Conservation (phyloP, 495 filamentous ascomycete species). For the Penicillium crystallinum region DNA sequence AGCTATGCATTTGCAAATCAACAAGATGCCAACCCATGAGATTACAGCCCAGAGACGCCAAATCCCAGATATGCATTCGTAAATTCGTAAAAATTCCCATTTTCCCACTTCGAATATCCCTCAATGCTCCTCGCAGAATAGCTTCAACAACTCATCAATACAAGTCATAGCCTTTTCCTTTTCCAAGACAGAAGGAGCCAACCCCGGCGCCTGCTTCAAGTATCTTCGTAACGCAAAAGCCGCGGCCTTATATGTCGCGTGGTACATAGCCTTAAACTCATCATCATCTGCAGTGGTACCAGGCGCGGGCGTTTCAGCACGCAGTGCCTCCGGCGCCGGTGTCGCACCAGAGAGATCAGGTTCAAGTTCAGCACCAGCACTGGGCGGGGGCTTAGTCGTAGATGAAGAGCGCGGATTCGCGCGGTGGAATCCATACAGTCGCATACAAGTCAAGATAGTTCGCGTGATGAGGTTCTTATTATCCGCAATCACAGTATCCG, state of each 20-base stretch:
- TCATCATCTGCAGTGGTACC: constrained; percentile 41
- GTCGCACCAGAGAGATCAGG: constrained; percentile 7
- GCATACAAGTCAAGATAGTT: constrained; percentile 58
- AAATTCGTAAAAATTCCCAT: constrained; percentile 12
- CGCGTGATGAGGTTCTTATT: constrained; percentile 42
- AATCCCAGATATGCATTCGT: constrained; percentile 9
- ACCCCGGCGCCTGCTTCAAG: constrained; percentile 26
- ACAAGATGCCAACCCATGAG: not conserved
- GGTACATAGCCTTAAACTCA: constrained; percentile 62
- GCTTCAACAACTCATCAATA: constrained; percentile 41
- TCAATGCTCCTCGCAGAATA: constrained; percentile 44
- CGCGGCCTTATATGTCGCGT: constrained; percentile 58
- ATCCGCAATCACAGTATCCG: constrained; percentile 35
- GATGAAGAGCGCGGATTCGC: constrained; percentile 22
- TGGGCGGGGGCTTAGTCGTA: constrained; percentile 8
- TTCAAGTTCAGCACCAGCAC: constrained; percentile 14
- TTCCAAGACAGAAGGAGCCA: constrained; percentile 26
- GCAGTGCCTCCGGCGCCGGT: constrained; percentile 10
- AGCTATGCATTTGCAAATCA: constrained; percentile 10
- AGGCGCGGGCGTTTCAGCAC: constrained; percentile 20
- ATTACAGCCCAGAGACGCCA: not conserved
- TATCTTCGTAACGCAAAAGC: constrained; percentile 53
- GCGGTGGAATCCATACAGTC: constrained; percentile 56
- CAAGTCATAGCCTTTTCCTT: constrained; percentile 43
- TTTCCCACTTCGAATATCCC: not conserved